These are phyloP conservation scores for Camellia sinensis DNA, from an alignment of 148 eudicot species.

Conservation along the genomic window DNA sequence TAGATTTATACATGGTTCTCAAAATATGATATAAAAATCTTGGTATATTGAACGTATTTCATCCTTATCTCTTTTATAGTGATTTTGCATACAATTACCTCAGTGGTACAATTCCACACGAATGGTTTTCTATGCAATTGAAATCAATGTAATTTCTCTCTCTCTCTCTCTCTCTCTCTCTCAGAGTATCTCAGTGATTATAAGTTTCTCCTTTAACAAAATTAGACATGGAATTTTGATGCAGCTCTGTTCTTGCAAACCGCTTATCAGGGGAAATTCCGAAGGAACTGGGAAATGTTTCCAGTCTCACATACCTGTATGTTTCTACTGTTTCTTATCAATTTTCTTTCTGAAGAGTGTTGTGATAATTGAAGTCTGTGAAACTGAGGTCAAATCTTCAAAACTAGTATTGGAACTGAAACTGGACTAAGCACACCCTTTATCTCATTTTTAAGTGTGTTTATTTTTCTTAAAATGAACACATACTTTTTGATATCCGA, in stretches of 20 bases:
- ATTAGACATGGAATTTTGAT: conserved; percentile 19
- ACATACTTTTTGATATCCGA: no score
- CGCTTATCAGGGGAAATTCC: conserved; percentile 71
- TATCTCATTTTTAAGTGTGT: not conserved
- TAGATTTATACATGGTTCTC: not conserved
- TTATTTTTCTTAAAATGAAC: not conserved
- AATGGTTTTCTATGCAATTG: conserved; percentile 60
- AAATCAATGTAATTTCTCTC: conserved; percentile 37
- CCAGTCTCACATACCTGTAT: conserved; percentile 62
- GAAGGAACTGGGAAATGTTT: conserved; percentile 47
- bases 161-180: conserved; percentile 4
- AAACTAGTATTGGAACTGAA: not conserved
- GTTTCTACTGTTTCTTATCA: conserved; percentile 16
- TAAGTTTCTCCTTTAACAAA: conserved; percentile 10
- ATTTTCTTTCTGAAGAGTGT: conserved; percentile 2
- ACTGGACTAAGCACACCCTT: not conserved
- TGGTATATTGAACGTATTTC: not conserved
- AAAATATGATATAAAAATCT: conserved; percentile 3
- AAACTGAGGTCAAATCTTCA: not conserved
- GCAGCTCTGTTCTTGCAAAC: conserved; percentile 69
- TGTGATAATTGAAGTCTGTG: not conserved
- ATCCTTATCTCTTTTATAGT: conserved; percentile 27
- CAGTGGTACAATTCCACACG: conserved; percentile 61
- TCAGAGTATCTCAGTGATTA: not conserved
- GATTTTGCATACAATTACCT: conserved; percentile 74